phyloP scores from a whole-genome alignment of 2,329 filamentous ascomycete species.

The Colletotrichum chlorophyti region DNA sequence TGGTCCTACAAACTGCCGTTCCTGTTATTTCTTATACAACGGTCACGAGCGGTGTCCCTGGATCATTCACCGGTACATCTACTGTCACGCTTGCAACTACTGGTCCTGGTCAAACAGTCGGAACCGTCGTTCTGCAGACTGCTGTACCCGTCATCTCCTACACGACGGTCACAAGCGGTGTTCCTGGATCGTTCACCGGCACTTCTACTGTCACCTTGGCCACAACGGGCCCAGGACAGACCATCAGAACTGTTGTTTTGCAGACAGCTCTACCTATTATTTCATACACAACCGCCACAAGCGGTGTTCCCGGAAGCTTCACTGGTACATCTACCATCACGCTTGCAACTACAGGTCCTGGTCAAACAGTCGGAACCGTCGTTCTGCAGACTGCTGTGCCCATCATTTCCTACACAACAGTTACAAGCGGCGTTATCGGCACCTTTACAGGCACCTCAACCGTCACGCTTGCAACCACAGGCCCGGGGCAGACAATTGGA shows the following conservation, averaged over 20 bases:
- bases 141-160: constrained; percentile 7
- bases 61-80: constrained; percentile 1
- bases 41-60: not conserved
- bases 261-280: no score
- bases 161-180: not conserved
- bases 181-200: not conserved
- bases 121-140: constrained; percentile 11
- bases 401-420: not conserved
- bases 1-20: constrained; percentile 3
- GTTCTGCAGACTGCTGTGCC: not conserved
- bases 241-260: no score
- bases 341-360: not conserved
- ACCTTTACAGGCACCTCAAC: not conserved
- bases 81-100: not conserved
- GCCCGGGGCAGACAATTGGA: not conserved
- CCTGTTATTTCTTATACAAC: constrained; percentile 15
- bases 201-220: not conserved
- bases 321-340: not conserved
- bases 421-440: not conserved
- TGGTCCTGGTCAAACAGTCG: constrained; percentile 5
- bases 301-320: no score
- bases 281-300: no score
- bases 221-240: not conserved
- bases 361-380: not conserved
- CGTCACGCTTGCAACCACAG: not conserved